These are phyloP conservation scores for Mortierella sp. DNA, from an alignment of 371 early-diverging fungal genomes.

Conservation along the genomic window DNA sequence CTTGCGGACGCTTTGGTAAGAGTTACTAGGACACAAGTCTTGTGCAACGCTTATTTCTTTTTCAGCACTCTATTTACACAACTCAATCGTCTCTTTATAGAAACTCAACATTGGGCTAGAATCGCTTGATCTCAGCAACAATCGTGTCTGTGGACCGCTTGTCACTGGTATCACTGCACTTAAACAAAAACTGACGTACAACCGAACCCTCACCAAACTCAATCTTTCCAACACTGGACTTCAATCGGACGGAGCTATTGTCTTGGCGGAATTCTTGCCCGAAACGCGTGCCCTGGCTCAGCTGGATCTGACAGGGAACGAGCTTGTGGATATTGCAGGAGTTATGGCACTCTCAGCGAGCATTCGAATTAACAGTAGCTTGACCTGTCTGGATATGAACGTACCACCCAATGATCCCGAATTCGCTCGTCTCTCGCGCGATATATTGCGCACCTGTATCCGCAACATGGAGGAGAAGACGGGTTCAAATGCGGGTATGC, in stretches of 20 bases:
- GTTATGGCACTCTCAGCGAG: constrained; percentile 82
- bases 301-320: constrained; percentile 82
- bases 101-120: constrained; percentile 56
- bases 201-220: constrained; percentile 71
- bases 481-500: constrained; percentile 41
- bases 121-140: constrained; percentile 45
- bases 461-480: constrained; percentile 71
- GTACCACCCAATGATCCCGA: constrained; percentile 78
- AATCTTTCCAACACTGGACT: constrained; percentile 73
- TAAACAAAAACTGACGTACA: constrained; percentile 72
- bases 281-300: constrained; percentile 74
- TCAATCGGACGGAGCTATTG: constrained; percentile 71
- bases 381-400: constrained; percentile 80
- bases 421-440: constrained; percentile 73
- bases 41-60: background rate
- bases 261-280: constrained; percentile 84
- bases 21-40: background rate
- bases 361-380: constrained; percentile 76
- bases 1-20: constrained; percentile 75
- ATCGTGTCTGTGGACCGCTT: constrained; percentile 37
- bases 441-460: constrained; percentile 76
- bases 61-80: background rate
- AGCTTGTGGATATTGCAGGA: constrained; percentile 81
- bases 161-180: constrained; percentile 63
- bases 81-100: constrained; percentile 5